These are phyloP conservation scores for Sphaerulina musiva DNA, from an alignment of 2,329 filamentous ascomycete species.

Conservation along the genomic window DNA sequence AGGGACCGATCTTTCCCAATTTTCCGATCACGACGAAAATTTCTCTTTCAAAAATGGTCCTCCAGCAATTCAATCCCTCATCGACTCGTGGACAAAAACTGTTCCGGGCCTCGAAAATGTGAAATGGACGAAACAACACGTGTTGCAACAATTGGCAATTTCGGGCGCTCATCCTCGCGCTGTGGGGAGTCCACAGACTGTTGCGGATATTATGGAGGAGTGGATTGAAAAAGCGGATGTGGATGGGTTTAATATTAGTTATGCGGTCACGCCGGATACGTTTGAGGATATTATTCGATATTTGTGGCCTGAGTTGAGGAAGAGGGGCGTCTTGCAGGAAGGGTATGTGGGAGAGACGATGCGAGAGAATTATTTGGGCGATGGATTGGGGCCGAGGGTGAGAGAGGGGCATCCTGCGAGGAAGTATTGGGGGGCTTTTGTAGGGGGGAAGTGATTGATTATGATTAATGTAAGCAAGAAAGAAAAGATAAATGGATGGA, in stretches of 20 bases:
- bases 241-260: constrained; percentile 40
- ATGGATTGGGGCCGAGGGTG: constrained; percentile 24
- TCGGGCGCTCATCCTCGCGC: constrained; percentile 37
- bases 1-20: constrained; percentile 40
- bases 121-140: constrained; percentile 43
- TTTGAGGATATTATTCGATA: constrained; percentile 36
- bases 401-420: constrained; percentile 27
- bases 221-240: constrained; percentile 43
- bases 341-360: constrained; percentile 25
- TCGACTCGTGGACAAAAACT: constrained; percentile 41
- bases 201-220: constrained; percentile 43
- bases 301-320: constrained; percentile 35
- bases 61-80: constrained; percentile 41
- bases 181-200: constrained; percentile 38
- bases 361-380: constrained; percentile 28
- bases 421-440: constrained; percentile 11
- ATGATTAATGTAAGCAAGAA: not conserved
- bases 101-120: constrained; percentile 37
- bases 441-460: not conserved
- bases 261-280: constrained; percentile 41
- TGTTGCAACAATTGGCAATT: constrained; percentile 40
- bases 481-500: not conserved
- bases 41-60: constrained; percentile 36
- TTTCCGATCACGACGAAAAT: constrained; percentile 42
- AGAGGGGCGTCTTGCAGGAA: constrained; percentile 32